Percentiles rank a stretch among this genome's conserved stretches.
Evolutionary conservation across 768 basidiomycete species (phyloP).

Genomic region (Xerocomellus intermedius): DNA sequence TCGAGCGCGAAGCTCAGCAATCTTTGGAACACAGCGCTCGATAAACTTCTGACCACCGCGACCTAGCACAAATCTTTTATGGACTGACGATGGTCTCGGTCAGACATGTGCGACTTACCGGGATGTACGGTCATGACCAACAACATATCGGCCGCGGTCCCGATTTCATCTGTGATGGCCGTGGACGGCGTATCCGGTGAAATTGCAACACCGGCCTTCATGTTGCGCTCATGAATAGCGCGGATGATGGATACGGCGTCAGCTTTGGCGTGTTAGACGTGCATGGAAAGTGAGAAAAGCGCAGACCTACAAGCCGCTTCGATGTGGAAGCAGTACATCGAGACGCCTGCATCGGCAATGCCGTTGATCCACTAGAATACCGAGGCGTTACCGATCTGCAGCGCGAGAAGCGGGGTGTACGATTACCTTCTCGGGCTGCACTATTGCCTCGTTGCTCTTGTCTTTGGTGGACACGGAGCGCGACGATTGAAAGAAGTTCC

Average conservation of each 20-base stretch:
- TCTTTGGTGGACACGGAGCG: too few relatives aligned
- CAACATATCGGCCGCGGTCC: conserved; percentile 85
- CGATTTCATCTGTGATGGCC: conserved; percentile 85
- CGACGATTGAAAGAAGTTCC: background rate
- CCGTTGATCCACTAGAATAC: conserved; percentile 88
- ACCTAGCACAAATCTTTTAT: conserved; percentile 42
- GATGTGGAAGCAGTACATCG: conserved; percentile 94
- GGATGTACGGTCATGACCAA: conserved; percentile 99
- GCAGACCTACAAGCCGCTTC: conserved; percentile 78
- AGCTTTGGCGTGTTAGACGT: conserved; percentile 38
- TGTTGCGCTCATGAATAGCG: conserved; percentile 75
- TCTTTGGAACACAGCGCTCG: conserved; percentile 89
- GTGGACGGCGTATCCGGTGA: conserved; percentile 91
- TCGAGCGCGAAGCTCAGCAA: conserved; percentile 81
- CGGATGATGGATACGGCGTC: conserved; percentile 75
- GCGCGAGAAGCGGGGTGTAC: background rate
- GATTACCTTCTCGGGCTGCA: conserved; percentile 83
- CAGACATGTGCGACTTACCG: conserved; percentile 42
- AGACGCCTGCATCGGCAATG: conserved; percentile 92
- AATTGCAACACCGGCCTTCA: conserved; percentile 96
- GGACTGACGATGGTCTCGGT: background rate
- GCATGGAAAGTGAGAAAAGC: conserved; percentile 11
- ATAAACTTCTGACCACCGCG: conserved; percentile 97
- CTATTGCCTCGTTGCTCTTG: conserved; percentile 33
- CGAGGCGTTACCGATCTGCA: background rate